Evolutionary conservation across 2,329 filamentous ascomycete genomes (phyloP), one percentile per base, ranked within the genome.

Genomic region (Zymoseptoria brevis): DNA sequence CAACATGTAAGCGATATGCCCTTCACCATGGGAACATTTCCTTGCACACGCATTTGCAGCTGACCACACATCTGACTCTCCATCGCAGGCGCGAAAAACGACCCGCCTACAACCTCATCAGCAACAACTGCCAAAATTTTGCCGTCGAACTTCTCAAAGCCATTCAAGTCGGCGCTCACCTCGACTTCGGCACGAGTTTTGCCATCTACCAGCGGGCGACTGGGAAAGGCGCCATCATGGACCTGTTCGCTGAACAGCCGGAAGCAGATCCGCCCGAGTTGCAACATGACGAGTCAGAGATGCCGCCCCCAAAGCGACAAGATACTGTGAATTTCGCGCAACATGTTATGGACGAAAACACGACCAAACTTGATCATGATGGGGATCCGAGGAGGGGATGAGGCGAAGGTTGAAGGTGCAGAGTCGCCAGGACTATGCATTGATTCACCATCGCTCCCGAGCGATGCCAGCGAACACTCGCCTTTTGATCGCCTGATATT

Each of bases 91-190:
- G 62, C 35, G 53, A 58, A 19, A 64, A 58, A 54, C 57, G 60
- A 2, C 56, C 60, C 6, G 60, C 60, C 41, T 64, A 64, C 60
- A 64, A 64, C 30, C 60, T 64, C 26, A 64, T 64, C 35, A 62
- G 60, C 62, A 64, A 64, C 55, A 64, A 64, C 58, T 64, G 62
- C 56, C 62, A 64, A 50, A 62, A 62, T 50, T 64, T 64, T 24
- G 62, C 62, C 8, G 60, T 62, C 9, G 60, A 64, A 19, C 55
- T 64, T 9, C 57, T 64, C 41, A 61, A 64, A 54, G 58, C 57
- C 4, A 57, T 64, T 50, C 62, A 64, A 53, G 57, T 64, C 19
- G 62, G 62, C 54, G 57, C 55, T 8, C 57, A 62, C 53, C 49
- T 45, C 4, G 60, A 64, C 19, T 64, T 64, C 48, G 62, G 59